These are phyloP conservation scores for Spathaspora passalidarum DNA, from an alignment of 805 yeast species.

Conservation along the genomic window DNA sequence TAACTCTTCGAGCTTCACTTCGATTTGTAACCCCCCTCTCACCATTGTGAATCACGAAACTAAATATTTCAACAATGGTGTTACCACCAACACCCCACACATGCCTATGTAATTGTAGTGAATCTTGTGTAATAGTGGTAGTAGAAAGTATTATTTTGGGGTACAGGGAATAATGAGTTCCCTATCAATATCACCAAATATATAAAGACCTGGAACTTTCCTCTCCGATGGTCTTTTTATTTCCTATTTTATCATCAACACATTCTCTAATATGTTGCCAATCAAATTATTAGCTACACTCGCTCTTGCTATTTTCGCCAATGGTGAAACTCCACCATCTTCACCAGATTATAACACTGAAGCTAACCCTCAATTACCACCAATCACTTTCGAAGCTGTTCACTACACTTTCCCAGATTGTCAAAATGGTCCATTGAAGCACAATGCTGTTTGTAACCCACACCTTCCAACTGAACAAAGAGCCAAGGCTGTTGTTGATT, in stretches of 20 bases:
- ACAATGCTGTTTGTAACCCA: conserved; percentile 4
- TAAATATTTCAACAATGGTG: no score
- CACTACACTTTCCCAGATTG: conserved; percentile 7
- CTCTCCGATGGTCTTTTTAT: not conserved
- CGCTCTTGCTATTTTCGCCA: conserved; percentile 1
- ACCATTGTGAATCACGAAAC: no score
- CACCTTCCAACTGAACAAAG: not conserved
- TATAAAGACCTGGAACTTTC: not conserved
- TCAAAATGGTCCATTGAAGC: conserved; percentile 6
- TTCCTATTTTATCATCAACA: conserved; percentile 1
- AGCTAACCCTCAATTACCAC: conserved; percentile 7
- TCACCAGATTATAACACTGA: conserved; percentile 6
- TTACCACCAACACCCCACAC: not conserved
- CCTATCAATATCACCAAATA: not conserved
- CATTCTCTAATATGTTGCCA: conserved; percentile 3
- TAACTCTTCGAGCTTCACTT: not conserved
- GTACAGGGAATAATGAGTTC: not conserved
- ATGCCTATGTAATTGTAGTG: no score
- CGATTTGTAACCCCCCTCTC: no score
- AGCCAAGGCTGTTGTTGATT: conserved; percentile 5
- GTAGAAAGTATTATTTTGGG: not conserved
- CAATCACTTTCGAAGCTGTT: conserved; percentile 3
- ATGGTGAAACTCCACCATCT: conserved; percentile 6
- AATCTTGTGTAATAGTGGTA: no score
- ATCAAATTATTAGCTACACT: conserved; percentile 2